Base-by-base conservation (phyloP, 768 basidiomycete species). In the Tulasnella sp. region DNA sequence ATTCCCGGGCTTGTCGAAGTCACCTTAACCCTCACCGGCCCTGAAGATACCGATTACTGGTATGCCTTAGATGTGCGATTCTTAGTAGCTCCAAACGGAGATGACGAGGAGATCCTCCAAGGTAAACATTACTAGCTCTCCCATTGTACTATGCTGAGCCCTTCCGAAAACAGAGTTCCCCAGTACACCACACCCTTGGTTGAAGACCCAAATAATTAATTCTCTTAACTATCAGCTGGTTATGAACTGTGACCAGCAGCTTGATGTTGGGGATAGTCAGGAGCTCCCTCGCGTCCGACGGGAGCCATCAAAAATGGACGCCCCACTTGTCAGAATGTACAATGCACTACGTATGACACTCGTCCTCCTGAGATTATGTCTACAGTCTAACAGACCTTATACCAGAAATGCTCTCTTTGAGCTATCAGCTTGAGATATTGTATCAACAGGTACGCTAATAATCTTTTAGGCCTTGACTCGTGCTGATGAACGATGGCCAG, bases 341-440 rank as follows among this genome's bases (percentile, higher is more conserved):
- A 97, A 97, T 82, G 94, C 97, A 82, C 87, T 98, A 46, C 95
- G 96, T 97, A 84, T 83, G 95, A 19, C n/a, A 77, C 48, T 56
- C 19, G 12, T 21, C 16, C 75, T 48, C 68, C 46, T 18, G 42
- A 38, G 52, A 2, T 62, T 27, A 19, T 76, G 72, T 78, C 74
- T 58, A 78, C 62, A 1, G 36, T 68, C 76, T 82, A 39, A 81
- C 75, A 36, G 80, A 2, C 5, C 10, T 36, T 73, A 24, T 38
- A 21, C 8, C 81, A 97, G 95, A 96, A 84, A 93, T 94, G 88
- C 94, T 96, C 90, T 94, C 95, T 1, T 85, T 98, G 80, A 92
- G 94, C 2, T 98, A 98, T 85, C 96, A 97, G 83, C 88, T 98
- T 21, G 97, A 96, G 85, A 93, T 96, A 81, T 85, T 98, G 73